These are phyloP conservation scores for Trichoderma erinaceum DNA, from an alignment of 495 filamentous ascomycete species.

Conservation along the genomic window DNA sequence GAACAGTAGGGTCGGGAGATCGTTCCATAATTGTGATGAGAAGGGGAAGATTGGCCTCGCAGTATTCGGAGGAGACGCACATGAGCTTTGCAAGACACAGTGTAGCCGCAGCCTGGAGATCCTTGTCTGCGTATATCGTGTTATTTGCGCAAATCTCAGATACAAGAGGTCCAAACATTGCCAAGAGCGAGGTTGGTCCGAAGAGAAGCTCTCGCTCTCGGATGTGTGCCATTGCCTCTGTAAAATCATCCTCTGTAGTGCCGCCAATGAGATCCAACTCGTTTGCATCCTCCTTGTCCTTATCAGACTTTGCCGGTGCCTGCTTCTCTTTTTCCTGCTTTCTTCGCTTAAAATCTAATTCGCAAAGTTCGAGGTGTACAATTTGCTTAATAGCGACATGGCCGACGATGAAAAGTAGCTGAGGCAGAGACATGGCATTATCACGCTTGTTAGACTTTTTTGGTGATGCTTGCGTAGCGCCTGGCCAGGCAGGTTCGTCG, in stretches of 20 bases:
- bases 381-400: conserved; percentile 98
- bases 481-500: conserved; percentile 25
- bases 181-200: conserved; percentile 73
- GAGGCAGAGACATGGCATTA: conserved; percentile 70
- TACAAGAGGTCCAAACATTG: conserved; percentile 85
- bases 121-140: conserved; percentile 77
- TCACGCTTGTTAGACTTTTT: conserved; percentile 47
- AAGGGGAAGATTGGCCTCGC: conserved; percentile 84
- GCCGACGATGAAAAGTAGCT: conserved; percentile 90
- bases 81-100: conserved; percentile 97
- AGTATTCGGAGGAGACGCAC: conserved; percentile 94
- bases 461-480: conserved; percentile 30
- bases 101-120: conserved; percentile 86
- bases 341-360: conserved; percentile 92
- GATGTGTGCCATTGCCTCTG: conserved; percentile 90
- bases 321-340: conserved; percentile 93
- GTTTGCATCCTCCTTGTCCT: conserved; percentile 61
- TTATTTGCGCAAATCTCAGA: conserved; percentile 92
- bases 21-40: conserved; percentile 97
- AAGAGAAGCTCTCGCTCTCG: conserved; percentile 92
- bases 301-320: conserved; percentile 39
- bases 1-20: conserved; percentile 79
- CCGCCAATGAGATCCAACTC: conserved; percentile 95
- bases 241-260: conserved; percentile 97
- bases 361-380: conserved; percentile 96